Base-by-base conservation (phyloP, 768 basidiomycete genomes). In the Trametes sanguinea region DNA sequence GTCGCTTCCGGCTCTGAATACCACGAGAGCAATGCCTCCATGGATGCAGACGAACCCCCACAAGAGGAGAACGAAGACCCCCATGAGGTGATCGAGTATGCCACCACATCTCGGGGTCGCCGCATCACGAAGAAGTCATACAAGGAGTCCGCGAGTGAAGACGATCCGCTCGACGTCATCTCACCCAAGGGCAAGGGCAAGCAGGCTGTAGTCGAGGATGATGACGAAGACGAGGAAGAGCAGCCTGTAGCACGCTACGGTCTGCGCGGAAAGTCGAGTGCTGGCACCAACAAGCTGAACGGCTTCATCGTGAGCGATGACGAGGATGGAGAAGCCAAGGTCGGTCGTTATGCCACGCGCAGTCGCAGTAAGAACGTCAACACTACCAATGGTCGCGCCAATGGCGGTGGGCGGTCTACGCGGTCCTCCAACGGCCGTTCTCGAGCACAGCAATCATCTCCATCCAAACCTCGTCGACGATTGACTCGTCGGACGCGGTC, bases 231-330 rank as follows among this genome's bases (percentile, higher is more conserved):
- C 8, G 74, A 72, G 0, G 73, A 73, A 1, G 72, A 72, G 4
- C 63, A 62, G n/a, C 63, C 55, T 4, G 17, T 9, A 14, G 58
- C 48, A 17, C 70, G 68, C 22, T 65, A 68, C 29, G 50, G 60
- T 0, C 56, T 63, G 13, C 67, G 65, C 16, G 35, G 14, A 0
- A 57, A 62, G 29, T 57, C 47, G 50, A 52, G 43, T 50, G 48
- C 65, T 51, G 50, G 53, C 47, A 29, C 62, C 9, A 60, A 50
- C 54, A 72, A 68, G 35, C 61, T 77, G 0, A 72, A 68, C 2
- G 76, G 73, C 2, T 76, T 76, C 54, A 74, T 73, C 30, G 80
- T 81, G 51, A 74, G 72, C 64, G 83, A 82, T 17, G 82, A 82
- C 14, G 77, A 77, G 29, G 67, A 67, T 35, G 64, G 61, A 16